Evolutionary conservation across 805 yeast genomes (phyloP), one percentile per base, ranked within the genome.

Genomic region (Cyberlindnera mississippiensis): DNA sequence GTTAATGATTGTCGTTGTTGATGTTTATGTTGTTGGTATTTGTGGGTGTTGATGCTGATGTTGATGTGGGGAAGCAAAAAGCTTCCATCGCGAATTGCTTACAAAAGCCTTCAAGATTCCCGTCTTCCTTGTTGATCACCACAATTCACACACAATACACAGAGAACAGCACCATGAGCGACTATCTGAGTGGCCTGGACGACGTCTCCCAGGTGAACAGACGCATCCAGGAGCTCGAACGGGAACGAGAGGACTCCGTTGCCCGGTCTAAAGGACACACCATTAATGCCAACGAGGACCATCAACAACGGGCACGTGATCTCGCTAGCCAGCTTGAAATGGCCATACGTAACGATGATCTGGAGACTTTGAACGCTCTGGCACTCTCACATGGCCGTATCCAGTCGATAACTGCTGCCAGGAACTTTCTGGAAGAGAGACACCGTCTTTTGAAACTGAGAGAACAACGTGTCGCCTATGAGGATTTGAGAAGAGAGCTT

Each of bases 361-460:
- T 39, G 20, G 47, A 31, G 3, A 49, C 51, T 0, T 41, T 63
- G 16, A 51, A 57, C 3, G 53, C 56, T 4, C 55, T 63, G 24
- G 46, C 56, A 0, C 15, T 41, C 2, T 36, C 48, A 1, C 42
- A 50, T 43, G 60, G 59, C 7, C 39, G 42, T 1, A 31, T 55
- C 4, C 46, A 45, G 12, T 37, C 50, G 2, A 40, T 57, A 2
- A 16, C 42, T 16, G 52, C 42, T 10, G 55, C 53, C 7, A 44
- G 40, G 30, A 32, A 43, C 14, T 32, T 56, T 6, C 24, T 53
- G 1, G n/a, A 28, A 6, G 45, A 44, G 33, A 49, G 36, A 17
- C 35, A 22, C 14, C 8, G 19, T 6, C 35, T 53, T 11, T 17
- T 11, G 10, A 15, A 26, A 2, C 34, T 18, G n/a, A 37, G 45